These are phyloP conservation scores for Botrytis paeoniae DNA, from an alignment of 2,329 filamentous ascomycete genomes.

Conservation along the genomic window DNA sequence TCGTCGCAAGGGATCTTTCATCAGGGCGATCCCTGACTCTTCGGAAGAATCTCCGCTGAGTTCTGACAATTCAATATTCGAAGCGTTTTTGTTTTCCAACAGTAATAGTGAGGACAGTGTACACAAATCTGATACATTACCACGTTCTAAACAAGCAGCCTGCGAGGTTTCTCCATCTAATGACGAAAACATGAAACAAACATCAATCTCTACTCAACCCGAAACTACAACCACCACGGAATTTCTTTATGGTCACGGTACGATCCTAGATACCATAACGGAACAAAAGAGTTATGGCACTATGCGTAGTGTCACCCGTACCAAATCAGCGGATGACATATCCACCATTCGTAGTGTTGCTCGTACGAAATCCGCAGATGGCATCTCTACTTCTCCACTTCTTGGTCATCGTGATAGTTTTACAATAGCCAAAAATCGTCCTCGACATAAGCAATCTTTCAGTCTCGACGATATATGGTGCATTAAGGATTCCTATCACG, in stretches of 20 bases:
- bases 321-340: conserved; percentile 33
- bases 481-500: conserved; percentile 36
- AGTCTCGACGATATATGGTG: conserved; percentile 38
- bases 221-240: conserved; percentile 12
- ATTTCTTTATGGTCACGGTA: conserved; percentile 44
- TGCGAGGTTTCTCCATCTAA: not conserved
- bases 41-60: conserved; percentile 40
- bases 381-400: conserved; percentile 31
- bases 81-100: conserved; percentile 40
- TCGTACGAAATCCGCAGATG: conserved; percentile 33
- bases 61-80: conserved; percentile 40
- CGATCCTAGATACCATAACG: conserved; percentile 42
- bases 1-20: conserved; percentile 37
- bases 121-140: conserved; percentile 24
- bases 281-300: conserved; percentile 43
- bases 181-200: conserved; percentile 16
- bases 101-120: conserved; percentile 35
- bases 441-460: conserved; percentile 39
- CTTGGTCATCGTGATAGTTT: conserved; percentile 35
- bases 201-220: conserved; percentile 11
- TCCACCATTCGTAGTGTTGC: conserved; percentile 6
- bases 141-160: conserved; percentile 2
- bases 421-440: conserved; percentile 26
- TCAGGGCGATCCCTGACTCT: conserved; percentile 35
- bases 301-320: conserved; percentile 33